phyloP scores from a whole-genome alignment of 1,284 basidiomycete genomes.

The Fomitopsis pinicola region DNA sequence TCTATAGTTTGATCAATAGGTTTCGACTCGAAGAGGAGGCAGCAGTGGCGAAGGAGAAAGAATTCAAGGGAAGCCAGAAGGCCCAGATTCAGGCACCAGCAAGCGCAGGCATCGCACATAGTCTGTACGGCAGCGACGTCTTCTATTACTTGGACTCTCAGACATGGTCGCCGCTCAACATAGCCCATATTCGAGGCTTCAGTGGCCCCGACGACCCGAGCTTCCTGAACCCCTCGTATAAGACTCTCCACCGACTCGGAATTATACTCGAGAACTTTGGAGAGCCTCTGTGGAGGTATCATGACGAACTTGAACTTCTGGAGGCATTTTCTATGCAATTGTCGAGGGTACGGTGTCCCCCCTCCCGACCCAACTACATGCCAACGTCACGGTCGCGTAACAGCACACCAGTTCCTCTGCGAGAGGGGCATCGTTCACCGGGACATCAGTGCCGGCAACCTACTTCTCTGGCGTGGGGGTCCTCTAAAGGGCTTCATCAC shows the following conservation, averaged over 20 bases:
- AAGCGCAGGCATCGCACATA: not conserved
- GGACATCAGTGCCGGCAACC: not conserved
- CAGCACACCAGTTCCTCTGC: not conserved
- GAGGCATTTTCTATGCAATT: not conserved
- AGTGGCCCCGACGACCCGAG: not conserved
- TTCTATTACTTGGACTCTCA: not conserved
- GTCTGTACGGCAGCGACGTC: slow-evolving; percentile 5
- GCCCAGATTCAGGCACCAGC: not conserved
- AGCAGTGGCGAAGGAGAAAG: not conserved
- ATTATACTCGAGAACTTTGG: not conserved
- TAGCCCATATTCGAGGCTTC: not conserved
- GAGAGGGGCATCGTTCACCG: not conserved
- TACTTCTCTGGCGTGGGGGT: not conserved
- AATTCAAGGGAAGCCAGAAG: not conserved
- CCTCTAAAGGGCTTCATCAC: not conserved
- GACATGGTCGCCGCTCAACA: not conserved
- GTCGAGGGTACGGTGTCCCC: not conserved
- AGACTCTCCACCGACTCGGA: not conserved
- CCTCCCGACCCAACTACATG: not conserved
- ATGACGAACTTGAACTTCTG: not conserved
- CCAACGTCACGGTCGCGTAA: not conserved
- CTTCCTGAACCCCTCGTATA: not conserved
- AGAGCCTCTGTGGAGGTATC: not conserved
- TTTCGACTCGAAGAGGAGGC: not conserved
- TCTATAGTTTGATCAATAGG: slow-evolving; percentile 1